A percentile compares a stretch with the other conserved stretches of the same genome.
Conservation (phyloP, 2,329 filamentous ascomycete genomes). For the Pseudogymnoascus sp. region DNA sequence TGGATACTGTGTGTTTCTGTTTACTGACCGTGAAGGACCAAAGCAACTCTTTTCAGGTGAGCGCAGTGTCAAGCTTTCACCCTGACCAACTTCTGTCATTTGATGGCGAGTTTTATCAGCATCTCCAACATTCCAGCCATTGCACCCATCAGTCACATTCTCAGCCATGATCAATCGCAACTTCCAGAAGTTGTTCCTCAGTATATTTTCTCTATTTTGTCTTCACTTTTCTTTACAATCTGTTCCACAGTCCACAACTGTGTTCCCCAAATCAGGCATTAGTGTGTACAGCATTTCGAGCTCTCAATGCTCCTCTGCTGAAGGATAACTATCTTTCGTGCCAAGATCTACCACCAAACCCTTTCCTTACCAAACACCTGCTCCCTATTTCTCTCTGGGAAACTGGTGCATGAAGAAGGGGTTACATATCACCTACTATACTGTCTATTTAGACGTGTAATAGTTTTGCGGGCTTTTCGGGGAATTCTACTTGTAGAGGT, state of each 20-base stretch:
- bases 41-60: background rate
- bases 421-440: constrained; percentile 4
- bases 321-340: constrained; percentile 10
- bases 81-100: background rate
- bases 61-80: background rate
- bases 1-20: background rate
- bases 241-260: background rate
- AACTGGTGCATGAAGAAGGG: constrained; percentile 8
- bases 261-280: constrained; percentile 7
- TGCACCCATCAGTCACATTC: background rate
- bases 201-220: background rate
- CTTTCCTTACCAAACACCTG: constrained; percentile 9
- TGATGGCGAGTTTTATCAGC: background rate
- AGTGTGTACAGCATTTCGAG: constrained; percentile 11
- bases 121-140: background rate
- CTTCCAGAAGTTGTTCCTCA: background rate
- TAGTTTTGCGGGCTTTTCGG: background rate
- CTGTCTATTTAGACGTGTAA: background rate
- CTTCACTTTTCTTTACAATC: background rate
- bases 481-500: background rate
- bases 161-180: background rate
- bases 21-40: constrained; percentile 4
- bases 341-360: constrained; percentile 6
- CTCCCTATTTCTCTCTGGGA: constrained; percentile 3
- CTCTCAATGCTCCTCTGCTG: constrained; percentile 9